A percentile compares a stretch with the other conserved stretches of the same genome.
Conservation (phyloP, 768 basidiomycete genomes). For the Aureoboletus auriporus region DNA sequence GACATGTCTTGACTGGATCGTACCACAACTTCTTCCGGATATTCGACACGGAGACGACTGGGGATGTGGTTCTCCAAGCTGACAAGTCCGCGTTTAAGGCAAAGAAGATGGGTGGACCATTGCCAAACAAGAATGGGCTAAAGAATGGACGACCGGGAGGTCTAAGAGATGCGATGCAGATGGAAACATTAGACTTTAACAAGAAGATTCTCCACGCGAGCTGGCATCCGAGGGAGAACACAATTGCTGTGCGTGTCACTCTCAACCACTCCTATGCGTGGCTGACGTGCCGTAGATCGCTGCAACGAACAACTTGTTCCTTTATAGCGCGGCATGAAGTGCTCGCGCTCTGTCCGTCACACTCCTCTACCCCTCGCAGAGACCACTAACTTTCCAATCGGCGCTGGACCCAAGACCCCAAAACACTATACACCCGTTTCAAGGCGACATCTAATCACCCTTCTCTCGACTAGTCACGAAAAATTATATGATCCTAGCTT, state of each 20-base stretch:
- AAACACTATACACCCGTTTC: conserved; percentile 19
- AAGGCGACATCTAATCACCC: conserved; percentile 26
- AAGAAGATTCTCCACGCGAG: conserved; percentile 95
- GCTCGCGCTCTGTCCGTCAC: conserved; percentile 1
- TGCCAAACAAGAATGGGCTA: conserved; percentile 62
- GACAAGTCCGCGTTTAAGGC: conserved; percentile 99
- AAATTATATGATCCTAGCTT: conserved; percentile 18
- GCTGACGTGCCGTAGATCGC: conserved; percentile 61
- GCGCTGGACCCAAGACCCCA: conserved; percentile 11
- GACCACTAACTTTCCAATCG: conserved; percentile 9
- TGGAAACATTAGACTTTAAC: conserved; percentile 87
- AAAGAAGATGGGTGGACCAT: conserved; percentile 92
- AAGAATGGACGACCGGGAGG: conserved; percentile 75
- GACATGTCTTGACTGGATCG: conserved; percentile 96
- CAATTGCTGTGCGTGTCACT: conserved; percentile 76
- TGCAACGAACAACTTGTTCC: conserved; percentile 56
- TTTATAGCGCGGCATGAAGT: conserved; percentile 38
- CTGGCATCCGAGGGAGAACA: conserved; percentile 99
- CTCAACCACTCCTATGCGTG: not conserved
- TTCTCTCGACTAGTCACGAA: conserved; percentile 20
- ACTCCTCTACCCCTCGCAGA: conserved; percentile 6
- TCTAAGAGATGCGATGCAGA: conserved; percentile 82
- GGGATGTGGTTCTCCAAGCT: conserved; percentile 92
- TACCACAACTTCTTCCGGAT: conserved; percentile 99
- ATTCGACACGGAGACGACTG: conserved; percentile 86